These are phyloP conservation scores for Vigna nakashimae DNA, from an alignment of 306 rosid genomes.

Conservation along the genomic window DNA sequence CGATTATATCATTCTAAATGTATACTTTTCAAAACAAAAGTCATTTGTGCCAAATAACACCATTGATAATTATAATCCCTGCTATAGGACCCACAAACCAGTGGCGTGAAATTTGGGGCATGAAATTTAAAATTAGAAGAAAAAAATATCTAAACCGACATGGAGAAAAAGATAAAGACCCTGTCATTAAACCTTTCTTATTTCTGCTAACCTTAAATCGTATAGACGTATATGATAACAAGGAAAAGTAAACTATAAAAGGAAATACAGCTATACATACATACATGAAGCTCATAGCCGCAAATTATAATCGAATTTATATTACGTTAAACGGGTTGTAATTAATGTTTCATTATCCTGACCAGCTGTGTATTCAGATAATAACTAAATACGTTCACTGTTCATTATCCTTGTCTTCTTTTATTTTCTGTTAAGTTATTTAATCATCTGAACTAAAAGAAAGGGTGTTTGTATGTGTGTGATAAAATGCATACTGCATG, in stretches of 20 bases:
- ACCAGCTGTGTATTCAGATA: neutral
- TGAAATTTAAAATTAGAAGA: neutral
- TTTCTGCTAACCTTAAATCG: neutral
- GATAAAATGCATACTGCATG: neutral
- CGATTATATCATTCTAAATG: neutral
- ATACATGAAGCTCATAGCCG: neutral
- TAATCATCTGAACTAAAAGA: slow-evolving; percentile 1
- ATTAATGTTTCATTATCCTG: neutral
- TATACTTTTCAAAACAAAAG: neutral
- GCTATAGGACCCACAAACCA: neutral
- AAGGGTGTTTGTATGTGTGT: too few relatives aligned
- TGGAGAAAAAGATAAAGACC: neutral
- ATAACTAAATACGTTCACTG: neutral
- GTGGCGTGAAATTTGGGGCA: neutral
- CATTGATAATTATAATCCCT: neutral
- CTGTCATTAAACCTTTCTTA: neutral
- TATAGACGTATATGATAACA: neutral
- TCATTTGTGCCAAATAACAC: neutral
- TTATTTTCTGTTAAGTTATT: neutral
- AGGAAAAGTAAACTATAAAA: neutral
- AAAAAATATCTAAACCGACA: neutral
- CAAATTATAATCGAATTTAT: neutral
- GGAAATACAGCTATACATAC: neutral
- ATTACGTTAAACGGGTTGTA: neutral
- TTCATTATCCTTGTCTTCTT: neutral